phyloP scores from a whole-genome alignment of 2,329 filamentous ascomycete species.

The Paecilomyces sp. region DNA sequence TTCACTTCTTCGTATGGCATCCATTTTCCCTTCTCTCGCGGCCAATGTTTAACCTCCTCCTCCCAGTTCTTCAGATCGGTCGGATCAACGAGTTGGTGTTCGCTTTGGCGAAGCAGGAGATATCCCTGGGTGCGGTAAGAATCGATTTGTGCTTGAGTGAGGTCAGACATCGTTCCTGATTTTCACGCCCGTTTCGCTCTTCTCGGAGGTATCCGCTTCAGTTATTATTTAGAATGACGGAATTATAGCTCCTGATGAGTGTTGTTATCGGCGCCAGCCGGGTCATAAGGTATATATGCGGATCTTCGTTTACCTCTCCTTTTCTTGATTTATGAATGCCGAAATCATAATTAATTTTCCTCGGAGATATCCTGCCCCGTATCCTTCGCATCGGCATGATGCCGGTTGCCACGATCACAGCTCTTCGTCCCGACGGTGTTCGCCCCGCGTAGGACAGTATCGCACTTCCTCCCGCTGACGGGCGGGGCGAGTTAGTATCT shows the following conservation, averaged over 20 bases:
- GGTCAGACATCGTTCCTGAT: slow-evolving; percentile 6
- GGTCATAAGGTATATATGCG: no score
- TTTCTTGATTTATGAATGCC: no score
- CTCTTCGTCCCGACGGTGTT: slow-evolving; percentile 10
- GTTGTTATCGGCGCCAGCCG: no score
- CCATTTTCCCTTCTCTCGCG: slow-evolving; percentile 23
- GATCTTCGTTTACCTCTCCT: no score
- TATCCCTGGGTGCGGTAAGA: slow-evolving; percentile 20
- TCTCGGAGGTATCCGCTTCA: background rate
- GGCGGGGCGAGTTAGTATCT: background rate
- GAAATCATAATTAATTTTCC: background rate
- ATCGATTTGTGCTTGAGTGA: slow-evolving; percentile 13
- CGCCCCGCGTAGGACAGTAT: background rate
- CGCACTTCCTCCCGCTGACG: slow-evolving; percentile 15
- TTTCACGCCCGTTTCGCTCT: background rate
- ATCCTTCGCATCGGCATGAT: background rate
- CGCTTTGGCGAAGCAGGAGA: slow-evolving; percentile 15
- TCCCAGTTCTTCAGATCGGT: slow-evolving; percentile 17
- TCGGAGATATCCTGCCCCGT: background rate
- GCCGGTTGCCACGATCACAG: background rate
- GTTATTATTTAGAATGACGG: no score
- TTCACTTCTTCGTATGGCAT: slow-evolving; percentile 28
- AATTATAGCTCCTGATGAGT: no score
- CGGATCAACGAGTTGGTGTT: slow-evolving; percentile 20
- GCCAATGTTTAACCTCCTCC: slow-evolving; percentile 19